Evolutionary conservation across 2,329 filamentous ascomycete genomes (phyloP).

Genomic region (Colletotrichum sp.): DNA sequence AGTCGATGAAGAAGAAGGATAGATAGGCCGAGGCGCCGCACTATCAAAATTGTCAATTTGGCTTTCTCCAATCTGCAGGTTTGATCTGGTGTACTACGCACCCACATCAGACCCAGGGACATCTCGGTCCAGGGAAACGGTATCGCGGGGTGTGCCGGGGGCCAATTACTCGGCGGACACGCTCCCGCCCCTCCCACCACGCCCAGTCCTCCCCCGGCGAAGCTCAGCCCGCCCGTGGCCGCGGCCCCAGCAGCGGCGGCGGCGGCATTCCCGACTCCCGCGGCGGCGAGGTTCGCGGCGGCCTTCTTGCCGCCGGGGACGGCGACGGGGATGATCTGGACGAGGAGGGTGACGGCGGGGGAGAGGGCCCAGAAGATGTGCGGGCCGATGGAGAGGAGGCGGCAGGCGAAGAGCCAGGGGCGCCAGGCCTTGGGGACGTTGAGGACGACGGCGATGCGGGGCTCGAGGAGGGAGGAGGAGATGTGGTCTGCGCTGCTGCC

Average conservation of each 20-base stretch:
- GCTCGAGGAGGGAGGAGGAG: conserved; percentile 62
- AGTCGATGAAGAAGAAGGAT: conserved; percentile 84
- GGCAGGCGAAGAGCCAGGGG: conserved; percentile 72
- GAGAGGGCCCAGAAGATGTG: conserved; percentile 75
- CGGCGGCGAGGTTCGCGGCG: conserved; percentile 27
- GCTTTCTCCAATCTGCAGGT: accelerated
- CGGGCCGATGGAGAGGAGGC: conserved; percentile 73
- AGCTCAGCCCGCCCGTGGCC: neutral
- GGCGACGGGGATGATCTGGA: conserved; percentile 58
- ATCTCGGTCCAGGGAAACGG: conserved; percentile 65
- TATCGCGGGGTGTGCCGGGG: conserved; percentile 14
- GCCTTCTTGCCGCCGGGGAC: conserved; percentile 24
- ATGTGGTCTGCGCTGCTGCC: conserved; percentile 8
- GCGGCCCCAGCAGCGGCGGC: neutral
- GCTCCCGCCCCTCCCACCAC: conserved; percentile 46
- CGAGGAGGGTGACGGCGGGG: conserved; percentile 70
- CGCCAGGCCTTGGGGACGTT: conserved; percentile 77
- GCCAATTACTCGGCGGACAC: conserved; percentile 13
- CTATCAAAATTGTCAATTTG: too few relatives aligned
- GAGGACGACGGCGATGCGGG: conserved; percentile 78
- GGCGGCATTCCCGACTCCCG: conserved; percentile 36
- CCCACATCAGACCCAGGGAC: conserved; percentile 75
- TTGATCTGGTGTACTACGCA: conserved; percentile 41
- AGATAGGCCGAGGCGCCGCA: conserved; percentile 79
- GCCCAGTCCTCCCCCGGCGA: conserved; percentile 23